Evolutionary conservation across 192 early-diverging fungal species (phyloP), one percentile per base, ranked within the genome.

Genomic region (Thoreauomyces humboldtii): DNA sequence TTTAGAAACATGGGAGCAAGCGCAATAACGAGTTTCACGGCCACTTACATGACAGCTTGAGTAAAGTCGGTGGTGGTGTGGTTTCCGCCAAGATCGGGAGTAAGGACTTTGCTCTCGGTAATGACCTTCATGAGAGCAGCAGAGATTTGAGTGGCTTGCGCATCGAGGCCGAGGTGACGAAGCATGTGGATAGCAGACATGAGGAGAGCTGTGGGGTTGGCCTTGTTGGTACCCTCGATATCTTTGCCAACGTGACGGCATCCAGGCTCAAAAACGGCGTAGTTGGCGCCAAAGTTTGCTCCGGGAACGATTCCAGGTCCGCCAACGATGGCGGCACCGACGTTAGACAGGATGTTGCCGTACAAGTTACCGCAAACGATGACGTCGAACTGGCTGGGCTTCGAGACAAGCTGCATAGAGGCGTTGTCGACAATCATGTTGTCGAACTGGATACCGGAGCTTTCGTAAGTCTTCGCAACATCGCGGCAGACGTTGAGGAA

Each of bases 341-440:
- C 90, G 80, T 99, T 99, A 71, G 91, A 92, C 51, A 98, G 88
- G 73, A 99, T 99, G 88, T 93, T 98, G 69, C 96, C 96, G 81
- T 99, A 99, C 76, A 99, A 87, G 86, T 99, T 99, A 62, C 94
- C 94, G 89, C 93, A 95, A 61, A 99, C 94, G 83, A 99, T 93
- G 45, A 99, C 96, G 74, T 99, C 96, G 60, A 99, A 99, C 80
- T 99, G 96, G 75, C 89, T 87, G 54, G 96, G 96, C 76, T 84
- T 89, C 70, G 92, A 91, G 44, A 96, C 94, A n/a, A 99, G 85
- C 85, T 99, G 96, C 96, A 99, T 99, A 54, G 96, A 91, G 47
- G 94, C 92, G 84, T 99, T 99, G 78, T 99, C 96, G 67, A 99
- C 96, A 80, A 99, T 99, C 96, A 99, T 96, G 81, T 97, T 95